Evolutionary conservation across 2,329 filamentous ascomycete genomes (phyloP).

Genomic region (Orbilia ellipsospora): DNA sequence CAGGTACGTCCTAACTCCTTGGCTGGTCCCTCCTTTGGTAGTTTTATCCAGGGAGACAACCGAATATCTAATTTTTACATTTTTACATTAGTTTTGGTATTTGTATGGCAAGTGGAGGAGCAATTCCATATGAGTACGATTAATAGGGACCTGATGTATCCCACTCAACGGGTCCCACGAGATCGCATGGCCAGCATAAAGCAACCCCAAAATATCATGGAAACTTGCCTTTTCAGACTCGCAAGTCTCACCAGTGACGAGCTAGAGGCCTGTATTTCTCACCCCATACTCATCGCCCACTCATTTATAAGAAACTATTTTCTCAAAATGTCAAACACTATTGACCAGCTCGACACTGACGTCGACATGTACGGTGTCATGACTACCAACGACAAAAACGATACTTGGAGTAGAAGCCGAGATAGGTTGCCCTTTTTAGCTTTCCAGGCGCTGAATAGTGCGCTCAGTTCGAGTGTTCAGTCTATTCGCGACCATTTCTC

Average conservation of each 20-base stretch:
- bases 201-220: slow-evolving; percentile 23
- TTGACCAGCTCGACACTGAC: slow-evolving; percentile 16
- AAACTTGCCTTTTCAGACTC: slow-evolving; percentile 30
- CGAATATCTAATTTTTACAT: not conserved
- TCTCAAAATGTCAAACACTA: slow-evolving; percentile 30
- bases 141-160: slow-evolving; percentile 24
- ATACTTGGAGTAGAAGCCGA: not conserved
- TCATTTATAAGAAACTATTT: slow-evolving; percentile 13
- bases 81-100: slow-evolving; percentile 17
- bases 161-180: not conserved
- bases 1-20: slow-evolving; percentile 8
- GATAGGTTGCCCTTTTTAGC: slow-evolving; percentile 15
- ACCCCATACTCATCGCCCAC: slow-evolving; percentile 13
- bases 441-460: slow-evolving; percentile 12
- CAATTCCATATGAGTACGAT: slow-evolving; percentile 7
- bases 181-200: not conserved
- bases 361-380: slow-evolving; percentile 5
- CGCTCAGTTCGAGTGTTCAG: not conserved
- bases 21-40: too few species aligned
- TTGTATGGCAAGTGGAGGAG: not conserved
- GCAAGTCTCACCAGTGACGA: slow-evolving; percentile 18
- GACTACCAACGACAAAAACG: slow-evolving; percentile 2
- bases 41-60: too few species aligned
- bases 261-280: slow-evolving; percentile 35
- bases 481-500: slow-evolving; percentile 26